Evolutionary conservation across 495 filamentous ascomycete species (phyloP), one percentile per base, ranked within the genome.

Genomic region (Aspergillus bridgeri): DNA sequence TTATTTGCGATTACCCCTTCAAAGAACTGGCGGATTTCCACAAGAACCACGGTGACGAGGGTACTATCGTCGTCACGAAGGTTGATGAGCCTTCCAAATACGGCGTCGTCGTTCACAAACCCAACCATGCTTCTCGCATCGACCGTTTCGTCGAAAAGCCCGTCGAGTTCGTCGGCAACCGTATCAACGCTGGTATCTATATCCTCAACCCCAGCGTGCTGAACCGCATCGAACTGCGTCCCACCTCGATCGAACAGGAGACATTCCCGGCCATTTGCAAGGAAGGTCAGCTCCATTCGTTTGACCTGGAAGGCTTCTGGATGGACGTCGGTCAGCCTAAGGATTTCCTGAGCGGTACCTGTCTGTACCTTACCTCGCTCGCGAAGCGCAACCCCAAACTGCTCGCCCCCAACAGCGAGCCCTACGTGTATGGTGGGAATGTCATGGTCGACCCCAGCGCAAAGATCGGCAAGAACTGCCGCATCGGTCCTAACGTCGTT

Each of bases 321-420:
- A 99, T 99, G 94, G 94, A 99, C 66, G 92, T 99, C 57, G 94
- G 94, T 64, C 94, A 99, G 73, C 94, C 94, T 53, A 99, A 99
- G 78, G 94, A 99, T 71, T 99, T 99, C 83, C 80, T 99, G 51
- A 90, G 86, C 29, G 94, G 94, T 58, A 98, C 94, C 60, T 99
- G 95, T 74, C 84, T 99, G 50, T 99, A 98, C 78, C 87, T 99
- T 51, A 91, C 89, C 21, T 95, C 90, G 13, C 84, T 99, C 54
- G 83, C 92, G 11, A 97, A 97, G 83, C 94, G 90, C 77, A 86
- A 87, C 69, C 89, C 90, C 56, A 93, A 95, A 76, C 81, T 89
- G 54, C 87, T 99, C 48, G 86, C 87, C 21, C 77, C 92, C 6
- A 71, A 84, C 23, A 84, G 83, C 5, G 86, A 90, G 72, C 80